These are phyloP conservation scores for Ceriops tagal DNA, from an alignment of 345 rosid genomes.

Conservation along the genomic window DNA sequence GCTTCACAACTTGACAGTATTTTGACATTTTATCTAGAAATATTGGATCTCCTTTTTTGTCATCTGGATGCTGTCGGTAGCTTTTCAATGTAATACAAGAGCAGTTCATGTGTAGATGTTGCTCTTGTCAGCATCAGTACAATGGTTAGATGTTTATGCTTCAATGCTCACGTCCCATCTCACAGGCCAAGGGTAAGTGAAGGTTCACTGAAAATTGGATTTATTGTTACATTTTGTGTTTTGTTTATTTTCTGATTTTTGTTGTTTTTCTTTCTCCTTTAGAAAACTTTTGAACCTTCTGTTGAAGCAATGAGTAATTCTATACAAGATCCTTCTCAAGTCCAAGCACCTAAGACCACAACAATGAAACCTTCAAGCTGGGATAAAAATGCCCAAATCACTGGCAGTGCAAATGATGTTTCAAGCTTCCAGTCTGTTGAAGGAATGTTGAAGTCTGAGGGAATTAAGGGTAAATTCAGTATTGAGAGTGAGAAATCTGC, in stretches of 20 bases:
- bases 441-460: slow-evolving; percentile 53
- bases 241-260: slow-evolving; percentile 12
- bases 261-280: slow-evolving; percentile 13
- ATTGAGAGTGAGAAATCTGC: no score
- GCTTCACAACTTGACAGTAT: slow-evolving; percentile 24
- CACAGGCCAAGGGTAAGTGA: slow-evolving; percentile 63
- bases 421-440: slow-evolving; percentile 28
- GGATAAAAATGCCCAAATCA: slow-evolving; percentile 21
- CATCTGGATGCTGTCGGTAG: not conserved
- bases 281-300: slow-evolving; percentile 41
- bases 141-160: slow-evolving; percentile 98
- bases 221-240: slow-evolving; percentile 3
- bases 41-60: slow-evolving; percentile 26
- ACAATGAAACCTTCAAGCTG: slow-evolving; percentile 31
- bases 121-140: slow-evolving; percentile 20
- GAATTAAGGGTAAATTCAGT: slow-evolving; percentile 26
- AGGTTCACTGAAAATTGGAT: slow-evolving; percentile 17
- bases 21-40: slow-evolving; percentile 17
- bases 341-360: slow-evolving; percentile 21
- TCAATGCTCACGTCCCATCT: slow-evolving; percentile 47
- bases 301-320: slow-evolving; percentile 40
- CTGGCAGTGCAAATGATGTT: slow-evolving; percentile 23
- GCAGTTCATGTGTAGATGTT: slow-evolving; percentile 36
- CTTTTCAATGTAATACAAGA: slow-evolving; percentile 11
- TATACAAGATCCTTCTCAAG: slow-evolving; percentile 39